Conservation (phyloP, 257 asterid species). For the Capsicum chinense region DNA sequence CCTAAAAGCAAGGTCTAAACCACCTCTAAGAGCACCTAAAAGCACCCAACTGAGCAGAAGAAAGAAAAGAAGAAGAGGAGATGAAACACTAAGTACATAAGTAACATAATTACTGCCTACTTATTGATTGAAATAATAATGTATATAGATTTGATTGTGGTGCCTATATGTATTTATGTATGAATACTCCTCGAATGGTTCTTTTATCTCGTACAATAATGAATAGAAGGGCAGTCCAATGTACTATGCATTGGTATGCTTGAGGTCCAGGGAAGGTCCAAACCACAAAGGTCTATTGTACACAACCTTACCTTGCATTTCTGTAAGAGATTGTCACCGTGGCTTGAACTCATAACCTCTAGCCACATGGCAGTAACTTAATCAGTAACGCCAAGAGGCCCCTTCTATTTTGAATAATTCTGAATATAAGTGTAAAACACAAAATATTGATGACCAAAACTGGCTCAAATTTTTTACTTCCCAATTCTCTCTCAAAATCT, state of each 20-base stretch:
- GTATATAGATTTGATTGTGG: neutral
- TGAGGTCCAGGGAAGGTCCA: too few species aligned
- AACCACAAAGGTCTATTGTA: too few species aligned
- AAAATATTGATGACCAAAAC: conserved; percentile 4
- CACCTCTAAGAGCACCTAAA: neutral
- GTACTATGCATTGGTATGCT: too few species aligned
- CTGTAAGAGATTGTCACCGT: too few species aligned
- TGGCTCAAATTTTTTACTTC: neutral
- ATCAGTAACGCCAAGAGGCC: too few species aligned
- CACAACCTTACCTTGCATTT: too few species aligned
- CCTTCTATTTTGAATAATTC: neutral
- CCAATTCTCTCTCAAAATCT: neutral
- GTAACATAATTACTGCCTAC: neutral
- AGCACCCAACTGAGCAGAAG: neutral
- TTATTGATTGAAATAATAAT: neutral
- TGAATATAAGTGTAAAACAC: neutral
- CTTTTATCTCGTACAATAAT: neutral
- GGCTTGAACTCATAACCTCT: too few species aligned
- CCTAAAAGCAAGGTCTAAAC: neutral
- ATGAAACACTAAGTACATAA: neutral
- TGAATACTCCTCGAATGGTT: neutral
- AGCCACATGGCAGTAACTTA: too few species aligned
- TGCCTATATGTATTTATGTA: neutral
- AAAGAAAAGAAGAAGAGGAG: neutral
- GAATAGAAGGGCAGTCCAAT: neutral